phyloP scores from a whole-genome alignment of 1,139 yeast species.

The Zhuliangozyma blackwelliae region DNA sequence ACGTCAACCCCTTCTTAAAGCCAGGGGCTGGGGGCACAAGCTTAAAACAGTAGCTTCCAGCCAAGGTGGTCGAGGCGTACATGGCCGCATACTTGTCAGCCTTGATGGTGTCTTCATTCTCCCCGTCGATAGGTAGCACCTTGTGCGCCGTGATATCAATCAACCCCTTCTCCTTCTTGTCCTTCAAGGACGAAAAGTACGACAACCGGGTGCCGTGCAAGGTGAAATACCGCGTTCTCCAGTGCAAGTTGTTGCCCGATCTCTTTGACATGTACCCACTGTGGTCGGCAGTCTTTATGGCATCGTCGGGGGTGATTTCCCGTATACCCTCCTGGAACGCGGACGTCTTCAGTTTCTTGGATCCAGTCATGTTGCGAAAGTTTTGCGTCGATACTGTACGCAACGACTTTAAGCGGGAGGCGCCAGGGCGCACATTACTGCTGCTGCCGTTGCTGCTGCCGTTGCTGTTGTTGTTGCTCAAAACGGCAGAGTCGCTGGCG shows the following conservation, averaged over 20 bases:
- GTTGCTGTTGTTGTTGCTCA: constrained; percentile 10
- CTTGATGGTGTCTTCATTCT: constrained; percentile 53
- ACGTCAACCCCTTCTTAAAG: constrained; percentile 86
- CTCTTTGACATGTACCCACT: constrained; percentile 97
- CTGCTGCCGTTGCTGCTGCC: constrained; percentile 5
- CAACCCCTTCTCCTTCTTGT: constrained; percentile 81
- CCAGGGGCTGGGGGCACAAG: constrained; percentile 98
- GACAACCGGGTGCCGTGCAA: constrained; percentile 91
- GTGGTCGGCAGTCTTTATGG: constrained; percentile 68
- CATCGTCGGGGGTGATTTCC: constrained; percentile 68
- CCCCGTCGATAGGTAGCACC: constrained; percentile 58
- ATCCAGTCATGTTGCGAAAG: constrained; percentile 38
- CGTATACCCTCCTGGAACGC: constrained; percentile 94
- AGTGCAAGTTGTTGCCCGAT: constrained; percentile 76
- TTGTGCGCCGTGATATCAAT: constrained; percentile 95
- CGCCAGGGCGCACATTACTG: constrained; percentile 5
- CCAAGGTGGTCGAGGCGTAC: constrained; percentile 90
- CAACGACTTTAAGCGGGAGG: constrained; percentile 36
- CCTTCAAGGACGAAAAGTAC: constrained; percentile 77
- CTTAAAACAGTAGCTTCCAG: constrained; percentile 89
- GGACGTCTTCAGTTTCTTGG: constrained; percentile 66
- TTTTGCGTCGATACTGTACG: constrained; percentile 44
- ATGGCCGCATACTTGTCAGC: constrained; percentile 78
- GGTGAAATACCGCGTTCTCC: constrained; percentile 89
- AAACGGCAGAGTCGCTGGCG: constrained; percentile 21